Evolutionary conservation across 805 yeast species (phyloP).

Genomic region (Helenozyma rhizophorensis): DNA sequence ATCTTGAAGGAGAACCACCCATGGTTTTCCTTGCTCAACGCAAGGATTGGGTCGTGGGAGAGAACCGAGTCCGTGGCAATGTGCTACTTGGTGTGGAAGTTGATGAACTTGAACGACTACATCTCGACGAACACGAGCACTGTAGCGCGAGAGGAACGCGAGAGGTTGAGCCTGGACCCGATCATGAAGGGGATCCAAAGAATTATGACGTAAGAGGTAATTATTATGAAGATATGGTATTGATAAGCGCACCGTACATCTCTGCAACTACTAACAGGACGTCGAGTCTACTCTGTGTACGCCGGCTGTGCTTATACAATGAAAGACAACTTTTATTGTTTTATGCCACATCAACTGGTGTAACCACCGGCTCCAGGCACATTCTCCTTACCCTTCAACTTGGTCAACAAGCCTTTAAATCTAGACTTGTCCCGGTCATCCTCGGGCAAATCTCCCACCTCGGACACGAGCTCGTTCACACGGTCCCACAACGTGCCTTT

Average conservation of each 20-base stretch:
- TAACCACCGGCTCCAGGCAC: conserved; percentile 79
- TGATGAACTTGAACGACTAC: conserved; percentile 36
- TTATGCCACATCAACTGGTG: conserved; percentile 14
- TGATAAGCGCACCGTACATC: not conserved
- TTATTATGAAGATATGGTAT: not conserved
- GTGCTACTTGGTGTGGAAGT: conserved; percentile 33
- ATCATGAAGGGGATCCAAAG: conserved; percentile 12
- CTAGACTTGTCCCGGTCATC: conserved; percentile 63
- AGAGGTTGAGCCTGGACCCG: conserved; percentile 8
- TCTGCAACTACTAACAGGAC: too few species aligned
- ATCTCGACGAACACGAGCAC: conserved; percentile 17
- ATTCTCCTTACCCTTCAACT: conserved; percentile 62
- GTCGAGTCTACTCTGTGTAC: too few species aligned
- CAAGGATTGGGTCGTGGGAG: conserved; percentile 27
- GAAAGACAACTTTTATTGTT: not conserved
- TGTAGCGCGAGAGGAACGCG: conserved; percentile 4
- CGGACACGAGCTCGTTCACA: conserved; percentile 47
- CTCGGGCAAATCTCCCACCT: conserved; percentile 38
- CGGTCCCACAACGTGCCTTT: conserved; percentile 53
- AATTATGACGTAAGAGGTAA: conserved; percentile 5
- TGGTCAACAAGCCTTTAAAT: conserved; percentile 60
- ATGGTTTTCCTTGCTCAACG: conserved; percentile 21
- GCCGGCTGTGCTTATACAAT: too few species aligned
- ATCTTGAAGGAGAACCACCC: conserved; percentile 37
- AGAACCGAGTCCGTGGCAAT: conserved; percentile 28